Conservation (phyloP, 768 basidiomycete genomes). For the Heimioporus sp. region DNA sequence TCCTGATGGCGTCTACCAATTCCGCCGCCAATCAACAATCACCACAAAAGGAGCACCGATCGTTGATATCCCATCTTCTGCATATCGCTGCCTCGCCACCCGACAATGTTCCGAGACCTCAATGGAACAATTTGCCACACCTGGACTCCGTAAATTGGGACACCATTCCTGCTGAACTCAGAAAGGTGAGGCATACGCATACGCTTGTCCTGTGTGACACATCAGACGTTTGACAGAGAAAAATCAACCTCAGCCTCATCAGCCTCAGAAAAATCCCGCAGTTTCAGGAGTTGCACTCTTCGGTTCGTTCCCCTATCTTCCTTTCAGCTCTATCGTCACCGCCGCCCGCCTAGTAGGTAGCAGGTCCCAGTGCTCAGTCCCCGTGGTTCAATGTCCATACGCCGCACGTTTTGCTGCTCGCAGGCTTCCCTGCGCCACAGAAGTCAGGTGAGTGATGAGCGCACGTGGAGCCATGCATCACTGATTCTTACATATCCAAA, state of each 20-base stretch:
- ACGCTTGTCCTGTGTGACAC: background rate
- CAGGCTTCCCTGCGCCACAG: conserved; percentile 43
- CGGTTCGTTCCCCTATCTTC: conserved; percentile 35
- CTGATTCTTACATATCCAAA: conserved; percentile 16
- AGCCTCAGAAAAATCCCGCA: conserved; percentile 43
- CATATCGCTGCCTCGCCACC: conserved; percentile 61
- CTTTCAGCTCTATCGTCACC: background rate
- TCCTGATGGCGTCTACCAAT: conserved; percentile 24
- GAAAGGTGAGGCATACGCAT: conserved; percentile 43
- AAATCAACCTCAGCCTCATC: conserved; percentile 56
- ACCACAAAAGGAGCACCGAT: conserved; percentile 27
- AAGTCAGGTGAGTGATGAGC: conserved; percentile 32
- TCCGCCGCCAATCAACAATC: conserved; percentile 13
- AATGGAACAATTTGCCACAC: conserved; percentile 47
- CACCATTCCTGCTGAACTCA: conserved; percentile 55
- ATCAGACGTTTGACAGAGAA: conserved; percentile 41
- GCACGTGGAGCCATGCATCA: background rate
- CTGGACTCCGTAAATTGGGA: conserved; percentile 61
- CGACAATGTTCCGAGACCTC: conserved; percentile 52
- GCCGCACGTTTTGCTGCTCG: conserved; percentile 45
- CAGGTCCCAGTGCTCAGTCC: conserved; percentile 33
- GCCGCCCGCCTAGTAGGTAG: conserved; percentile 27
- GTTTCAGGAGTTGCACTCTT: conserved; percentile 49
- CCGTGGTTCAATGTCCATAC: conserved; percentile 59
- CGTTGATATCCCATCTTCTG: conserved; percentile 46